Evolutionary conservation across 2,329 filamentous ascomycete genomes (phyloP), one percentile per base, ranked within the genome.

Genomic region (Alternaria sp.): DNA sequence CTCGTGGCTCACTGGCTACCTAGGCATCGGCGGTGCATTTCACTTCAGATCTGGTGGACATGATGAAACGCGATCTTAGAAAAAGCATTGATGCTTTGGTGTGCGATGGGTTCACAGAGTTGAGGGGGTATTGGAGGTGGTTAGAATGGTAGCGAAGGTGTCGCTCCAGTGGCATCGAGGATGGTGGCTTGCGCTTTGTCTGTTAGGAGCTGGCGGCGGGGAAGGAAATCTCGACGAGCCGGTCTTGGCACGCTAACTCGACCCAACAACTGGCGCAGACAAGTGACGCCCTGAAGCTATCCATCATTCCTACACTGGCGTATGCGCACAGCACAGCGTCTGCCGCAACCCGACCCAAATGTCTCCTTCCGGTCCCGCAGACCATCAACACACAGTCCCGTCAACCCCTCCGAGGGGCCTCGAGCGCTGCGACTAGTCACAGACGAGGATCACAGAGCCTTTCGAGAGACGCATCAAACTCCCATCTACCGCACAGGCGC

Each of bases 191-290:
- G 6, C 30, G 58, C 58, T 49, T 56, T 43, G 21, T 26, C 41
- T 20, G 37, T 56, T 26, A 14, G 37, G 21, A 58, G 30, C 43
- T 41, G 30, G 60, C 25, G 49, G 49, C 49, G 60, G 47, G 49
- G 60, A 55, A 33, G 47, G 60, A 55, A 33, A 43, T 37, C 49
- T 12, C 25, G 3, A 9, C 18, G 18, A 33, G 20, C 49, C 11
- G 28, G 21, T 9, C 60, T 59, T 62, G 60, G 60, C 60, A 49
- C 49, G 43, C 55, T 55, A 62, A 18, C 23, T 15, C 30, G 47
- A 56, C 10, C 59, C 60, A 59, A 49, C 60, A 59, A 49, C 33
- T 28, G 23, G 33, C 21, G 21, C 6, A 3, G 10, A 10, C 33
- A 37, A 37, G 15, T 9, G 6, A 9, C 15, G 12, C 37, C 21